Conservation (phyloP, 768 basidiomycete genomes). For the Leccinum variicolor region DNA sequence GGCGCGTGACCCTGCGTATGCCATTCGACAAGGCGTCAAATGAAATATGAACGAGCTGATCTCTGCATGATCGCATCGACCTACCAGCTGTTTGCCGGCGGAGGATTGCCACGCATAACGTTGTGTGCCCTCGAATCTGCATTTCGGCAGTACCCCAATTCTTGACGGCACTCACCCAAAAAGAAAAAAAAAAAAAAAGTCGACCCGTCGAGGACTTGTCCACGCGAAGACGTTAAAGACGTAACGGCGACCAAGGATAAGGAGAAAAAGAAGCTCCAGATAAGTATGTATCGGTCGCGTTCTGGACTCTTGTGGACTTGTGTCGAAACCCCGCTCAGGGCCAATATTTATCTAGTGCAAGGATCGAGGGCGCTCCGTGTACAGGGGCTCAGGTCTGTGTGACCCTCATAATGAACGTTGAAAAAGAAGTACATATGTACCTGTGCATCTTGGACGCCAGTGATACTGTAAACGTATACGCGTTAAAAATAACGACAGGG, state of each 20-base stretch:
- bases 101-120: background rate
- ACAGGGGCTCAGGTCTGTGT: background rate
- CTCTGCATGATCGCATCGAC: background rate
- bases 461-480: background rate
- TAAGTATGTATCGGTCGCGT: background rate
- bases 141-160: background rate
- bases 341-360: background rate
- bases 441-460: background rate
- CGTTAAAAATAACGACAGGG: background rate
- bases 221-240: background rate
- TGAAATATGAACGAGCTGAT: background rate
- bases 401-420: background rate
- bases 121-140: background rate
- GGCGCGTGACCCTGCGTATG: background rate
- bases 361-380: background rate
- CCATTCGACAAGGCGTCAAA: background rate
- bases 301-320: background rate
- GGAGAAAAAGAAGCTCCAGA: background rate
- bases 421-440: background rate
- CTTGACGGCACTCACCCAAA: background rate
- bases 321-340: background rate
- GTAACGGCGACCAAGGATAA: background rate
- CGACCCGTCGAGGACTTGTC: background rate
- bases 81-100: background rate
- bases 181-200: background rate